Conservation (phyloP, 1,284 basidiomycete genomes). For the Tremellales sp. region DNA sequence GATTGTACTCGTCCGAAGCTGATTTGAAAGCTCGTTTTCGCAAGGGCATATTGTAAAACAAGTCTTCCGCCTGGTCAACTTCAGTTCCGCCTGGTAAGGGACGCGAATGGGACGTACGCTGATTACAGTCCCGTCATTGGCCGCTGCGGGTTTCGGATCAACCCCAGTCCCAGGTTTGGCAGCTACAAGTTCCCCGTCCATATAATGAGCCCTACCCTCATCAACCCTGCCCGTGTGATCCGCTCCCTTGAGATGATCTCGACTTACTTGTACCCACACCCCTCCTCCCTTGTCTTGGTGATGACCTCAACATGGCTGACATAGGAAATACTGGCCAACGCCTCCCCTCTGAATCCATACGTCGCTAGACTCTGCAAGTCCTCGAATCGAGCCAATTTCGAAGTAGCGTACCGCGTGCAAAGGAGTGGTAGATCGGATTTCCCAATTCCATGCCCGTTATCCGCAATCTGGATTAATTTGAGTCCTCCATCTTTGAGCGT, state of each 20-base stretch:
- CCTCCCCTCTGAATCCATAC: constrained; percentile 97
- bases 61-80: constrained; percentile 73
- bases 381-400: constrained; percentile 80
- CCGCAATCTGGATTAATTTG: constrained; percentile 92
- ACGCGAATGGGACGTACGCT: constrained; percentile 54
- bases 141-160: constrained; percentile 85
- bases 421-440: constrained; percentile 79
- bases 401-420: constrained; percentile 93
- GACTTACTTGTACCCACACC: constrained; percentile 83
- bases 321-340: constrained; percentile 92
- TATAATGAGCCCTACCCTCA: constrained; percentile 66
- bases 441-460: constrained; percentile 91
- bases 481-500: constrained; percentile 93
- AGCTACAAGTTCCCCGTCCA: constrained; percentile 67
- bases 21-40: constrained; percentile 81
- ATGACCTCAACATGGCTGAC: constrained; percentile 83
- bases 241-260: neutral
- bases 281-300: constrained; percentile 77
- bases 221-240: too few species aligned
- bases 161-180: constrained; percentile 62
- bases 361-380: constrained; percentile 83
- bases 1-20: constrained; percentile 84
- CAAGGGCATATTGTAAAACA: constrained; percentile 92
- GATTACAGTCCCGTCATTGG: constrained; percentile 90
- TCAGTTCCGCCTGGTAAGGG: neutral